phyloP scores from a whole-genome alignment of 2,329 filamentous ascomycete species.

The Pseudocercospora fuligena region DNA sequence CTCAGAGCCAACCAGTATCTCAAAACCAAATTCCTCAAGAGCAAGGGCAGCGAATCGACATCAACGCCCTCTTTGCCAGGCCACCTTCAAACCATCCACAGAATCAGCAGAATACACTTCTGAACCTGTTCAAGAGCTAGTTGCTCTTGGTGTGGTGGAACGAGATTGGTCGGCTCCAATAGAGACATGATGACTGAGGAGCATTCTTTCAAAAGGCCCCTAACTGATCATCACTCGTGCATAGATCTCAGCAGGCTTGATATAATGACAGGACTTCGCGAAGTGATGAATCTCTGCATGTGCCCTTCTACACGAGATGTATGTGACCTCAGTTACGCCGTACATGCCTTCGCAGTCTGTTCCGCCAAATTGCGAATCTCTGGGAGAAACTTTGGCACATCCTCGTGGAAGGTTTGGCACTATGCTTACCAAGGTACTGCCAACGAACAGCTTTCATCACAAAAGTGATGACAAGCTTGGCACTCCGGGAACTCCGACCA shows the following conservation, averaged over 20 bases:
- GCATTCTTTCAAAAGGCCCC: background rate
- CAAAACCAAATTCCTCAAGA: conserved; percentile 51
- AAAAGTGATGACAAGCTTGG: background rate
- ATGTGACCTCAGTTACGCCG: background rate
- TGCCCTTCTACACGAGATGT: background rate
- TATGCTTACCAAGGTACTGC: background rate
- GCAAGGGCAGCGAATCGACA: conserved; percentile 43
- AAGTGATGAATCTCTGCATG: background rate
- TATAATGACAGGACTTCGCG: background rate
- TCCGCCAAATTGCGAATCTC: background rate
- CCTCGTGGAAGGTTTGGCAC: background rate
- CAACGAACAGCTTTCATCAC: background rate
- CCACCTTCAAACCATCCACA: conserved; percentile 10
- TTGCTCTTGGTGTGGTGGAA: background rate
- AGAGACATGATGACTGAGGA: background rate
- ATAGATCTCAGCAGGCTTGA: background rate
- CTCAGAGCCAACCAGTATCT: conserved; percentile 39
- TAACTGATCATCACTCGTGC: background rate
- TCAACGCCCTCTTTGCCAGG: conserved; percentile 34
- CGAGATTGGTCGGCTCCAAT: background rate
- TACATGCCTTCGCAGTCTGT: background rate
- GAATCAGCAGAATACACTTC: conserved; percentile 32
- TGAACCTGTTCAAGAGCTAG: conserved; percentile 37
- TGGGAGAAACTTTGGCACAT: background rate
- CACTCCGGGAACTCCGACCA: no score